These are phyloP conservation scores for Westerdykella sp. DNA, from an alignment of 2,329 filamentous ascomycete genomes.

Conservation along the genomic window DNA sequence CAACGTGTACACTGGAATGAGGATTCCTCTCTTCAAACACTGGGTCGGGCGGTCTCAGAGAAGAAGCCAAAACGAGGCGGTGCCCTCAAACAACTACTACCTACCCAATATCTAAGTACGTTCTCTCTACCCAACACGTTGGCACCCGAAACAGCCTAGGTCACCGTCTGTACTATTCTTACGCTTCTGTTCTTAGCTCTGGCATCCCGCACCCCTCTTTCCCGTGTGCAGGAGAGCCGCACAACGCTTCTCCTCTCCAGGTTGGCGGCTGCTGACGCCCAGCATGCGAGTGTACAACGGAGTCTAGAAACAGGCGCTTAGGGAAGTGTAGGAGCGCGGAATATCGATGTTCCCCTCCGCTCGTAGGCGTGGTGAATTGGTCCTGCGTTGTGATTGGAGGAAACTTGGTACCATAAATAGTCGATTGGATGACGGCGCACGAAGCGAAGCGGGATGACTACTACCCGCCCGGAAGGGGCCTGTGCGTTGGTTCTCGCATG, in stretches of 20 bases:
- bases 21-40: conserved; percentile 2
- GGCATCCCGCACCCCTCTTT: conserved; percentile 4
- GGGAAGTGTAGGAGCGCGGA: conserved; percentile 12
- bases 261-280: conserved; percentile 28
- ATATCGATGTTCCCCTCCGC: conserved; percentile 17
- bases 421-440: no score
- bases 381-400: conserved; percentile 17
- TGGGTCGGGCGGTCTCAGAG: conserved; percentile 19
- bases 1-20: conserved; percentile 8
- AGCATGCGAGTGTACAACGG: conserved; percentile 9
- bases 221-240: conserved; percentile 20
- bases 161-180: conserved; percentile 23
- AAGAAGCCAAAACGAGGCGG: conserved; percentile 7
- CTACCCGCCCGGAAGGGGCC: no score
- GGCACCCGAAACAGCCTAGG: conserved; percentile 18
- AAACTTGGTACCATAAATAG: neutral
- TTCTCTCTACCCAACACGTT: no score
- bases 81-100: conserved; percentile 9
- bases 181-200: conserved; percentile 16
- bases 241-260: conserved; percentile 10
- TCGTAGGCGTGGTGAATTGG: no score
- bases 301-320: conserved; percentile 25
- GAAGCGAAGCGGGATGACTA: no score
- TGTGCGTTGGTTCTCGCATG: no score
- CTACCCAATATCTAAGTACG: conserved; percentile 11